Percentiles rank a stretch among this genome's conserved stretches.
phyloP scores from a whole-genome alignment of 1,284 basidiomycete species.

The Chiua sp. region DNA sequence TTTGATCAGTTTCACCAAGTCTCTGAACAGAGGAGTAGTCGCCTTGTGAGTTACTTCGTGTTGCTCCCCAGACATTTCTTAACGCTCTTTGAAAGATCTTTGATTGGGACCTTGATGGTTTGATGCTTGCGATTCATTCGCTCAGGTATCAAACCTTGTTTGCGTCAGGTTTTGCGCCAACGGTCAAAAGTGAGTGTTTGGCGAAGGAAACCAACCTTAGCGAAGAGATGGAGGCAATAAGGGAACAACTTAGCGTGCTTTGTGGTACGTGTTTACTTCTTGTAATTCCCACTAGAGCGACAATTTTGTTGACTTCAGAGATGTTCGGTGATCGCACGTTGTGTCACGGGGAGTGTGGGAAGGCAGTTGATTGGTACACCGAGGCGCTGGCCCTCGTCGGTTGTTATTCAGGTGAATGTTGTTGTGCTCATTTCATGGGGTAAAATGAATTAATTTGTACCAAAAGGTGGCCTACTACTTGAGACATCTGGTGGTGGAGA shows the following conservation, averaged over 20 bases:
- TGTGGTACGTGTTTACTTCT: background rate
- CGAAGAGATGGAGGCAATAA: background rate
- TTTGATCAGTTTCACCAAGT: background rate
- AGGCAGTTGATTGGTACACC: background rate
- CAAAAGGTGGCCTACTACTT: background rate
- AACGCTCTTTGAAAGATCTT: background rate
- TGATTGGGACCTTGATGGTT: background rate
- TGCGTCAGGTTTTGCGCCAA: background rate
- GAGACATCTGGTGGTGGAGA: background rate
- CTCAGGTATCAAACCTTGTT: background rate
- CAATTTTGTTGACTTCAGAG: background rate
- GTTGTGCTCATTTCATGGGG: conserved; percentile 2
- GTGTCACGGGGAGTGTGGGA: background rate
- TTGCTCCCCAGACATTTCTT: background rate
- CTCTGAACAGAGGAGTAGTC: background rate
- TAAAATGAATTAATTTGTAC: background rate
- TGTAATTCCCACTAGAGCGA: background rate
- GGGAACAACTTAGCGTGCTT: background rate
- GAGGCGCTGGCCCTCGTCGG: background rate
- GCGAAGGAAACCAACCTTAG: background rate
- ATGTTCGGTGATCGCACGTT: background rate
- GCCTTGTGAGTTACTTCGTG: background rate
- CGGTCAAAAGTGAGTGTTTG: background rate
- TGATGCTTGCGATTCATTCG: background rate
- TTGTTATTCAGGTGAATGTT: background rate